phyloP scores from a whole-genome alignment of 2,329 filamentous ascomycete genomes.

The Nemania sp. region DNA sequence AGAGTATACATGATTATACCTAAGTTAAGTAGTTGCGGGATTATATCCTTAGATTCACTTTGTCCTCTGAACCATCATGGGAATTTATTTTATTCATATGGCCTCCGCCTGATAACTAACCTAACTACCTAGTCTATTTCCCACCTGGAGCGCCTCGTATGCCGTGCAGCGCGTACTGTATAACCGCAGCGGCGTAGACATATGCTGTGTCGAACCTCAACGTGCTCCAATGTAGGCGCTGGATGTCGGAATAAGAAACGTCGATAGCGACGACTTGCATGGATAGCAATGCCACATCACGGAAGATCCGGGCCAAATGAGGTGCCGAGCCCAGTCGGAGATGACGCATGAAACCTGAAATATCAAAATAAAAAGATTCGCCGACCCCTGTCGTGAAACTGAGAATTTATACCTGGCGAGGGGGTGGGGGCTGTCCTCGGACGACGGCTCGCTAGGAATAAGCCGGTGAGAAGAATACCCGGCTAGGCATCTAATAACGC shows the following conservation, averaged over 20 bases:
- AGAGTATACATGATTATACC: neutral
- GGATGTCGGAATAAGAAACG: slow-evolving; percentile 1
- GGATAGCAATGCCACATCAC: neutral
- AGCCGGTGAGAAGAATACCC: slow-evolving; percentile 11
- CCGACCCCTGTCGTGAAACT: slow-evolving; percentile 23
- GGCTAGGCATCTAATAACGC: slow-evolving; percentile 28
- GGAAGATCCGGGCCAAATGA: neutral
- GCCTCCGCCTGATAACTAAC: neutral
- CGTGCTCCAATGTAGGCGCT: neutral
- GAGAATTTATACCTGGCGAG: neutral
- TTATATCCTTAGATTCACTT: neutral
- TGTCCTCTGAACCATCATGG: slow-evolving; percentile 2
- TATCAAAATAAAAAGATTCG: neutral
- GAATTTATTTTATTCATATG: neutral
- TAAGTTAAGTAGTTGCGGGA: neutral
- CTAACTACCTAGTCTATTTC: neutral
- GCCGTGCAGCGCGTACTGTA: slow-evolving; percentile 8
- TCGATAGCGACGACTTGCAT: slow-evolving; percentile 10
- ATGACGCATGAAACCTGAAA: slow-evolving; percentile 2
- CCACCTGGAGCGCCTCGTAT: slow-evolving; percentile 9
- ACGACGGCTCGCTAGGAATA: slow-evolving; percentile 12
- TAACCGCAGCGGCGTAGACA: slow-evolving; percentile 8
- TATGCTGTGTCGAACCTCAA: neutral
- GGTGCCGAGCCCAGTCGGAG: neutral
- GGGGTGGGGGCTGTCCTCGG: neutral